Conservation (phyloP, 495 filamentous ascomycete species). For the Talaromyces liani region DNA sequence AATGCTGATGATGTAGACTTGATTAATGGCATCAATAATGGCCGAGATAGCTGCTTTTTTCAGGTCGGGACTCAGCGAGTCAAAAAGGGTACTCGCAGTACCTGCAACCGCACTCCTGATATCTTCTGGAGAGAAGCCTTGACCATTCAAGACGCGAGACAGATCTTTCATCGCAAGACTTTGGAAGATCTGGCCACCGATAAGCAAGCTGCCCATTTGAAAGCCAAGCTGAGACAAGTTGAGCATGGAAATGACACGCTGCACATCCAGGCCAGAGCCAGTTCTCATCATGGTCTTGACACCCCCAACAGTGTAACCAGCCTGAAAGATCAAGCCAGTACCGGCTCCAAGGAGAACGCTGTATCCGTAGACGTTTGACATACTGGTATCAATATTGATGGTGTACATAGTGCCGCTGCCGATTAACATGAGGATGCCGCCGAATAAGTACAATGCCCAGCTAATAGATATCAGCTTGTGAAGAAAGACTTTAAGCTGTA, state of each 20-base stretch:
- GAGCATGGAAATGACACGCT: constrained; percentile 3
- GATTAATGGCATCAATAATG: constrained; percentile 16
- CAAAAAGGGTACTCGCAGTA: constrained; percentile 9
- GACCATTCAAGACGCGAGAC: not conserved
- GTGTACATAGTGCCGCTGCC: constrained; percentile 26
- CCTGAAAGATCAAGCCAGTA: constrained; percentile 38
- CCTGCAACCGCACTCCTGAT: constrained; percentile 10
- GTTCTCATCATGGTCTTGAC: constrained; percentile 18
- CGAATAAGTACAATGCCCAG: constrained; percentile 34
- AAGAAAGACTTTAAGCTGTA: not conserved
- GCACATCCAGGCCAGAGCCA: constrained; percentile 1
- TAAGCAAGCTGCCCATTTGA: not conserved
- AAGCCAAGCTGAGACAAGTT: constrained; percentile 4
- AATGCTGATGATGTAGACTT: constrained; percentile 18
- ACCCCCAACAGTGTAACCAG: constrained; percentile 38
- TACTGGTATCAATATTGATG: constrained; percentile 17
- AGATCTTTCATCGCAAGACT: not conserved
- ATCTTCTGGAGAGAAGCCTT: not conserved
- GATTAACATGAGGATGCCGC: constrained; percentile 29
- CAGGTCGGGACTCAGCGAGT: not conserved
- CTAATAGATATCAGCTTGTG: not conserved
- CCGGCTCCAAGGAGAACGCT: constrained; percentile 27
- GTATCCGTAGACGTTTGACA: constrained; percentile 23
- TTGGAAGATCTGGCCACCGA: constrained; percentile 6
- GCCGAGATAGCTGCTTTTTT: not conserved